Percentiles rank a stretch among this genome's conserved stretches.
These are phyloP conservation scores for Fusarium zealandicum DNA, from an alignment of 2,329 filamentous ascomycete genomes.

Conservation along the genomic window DNA sequence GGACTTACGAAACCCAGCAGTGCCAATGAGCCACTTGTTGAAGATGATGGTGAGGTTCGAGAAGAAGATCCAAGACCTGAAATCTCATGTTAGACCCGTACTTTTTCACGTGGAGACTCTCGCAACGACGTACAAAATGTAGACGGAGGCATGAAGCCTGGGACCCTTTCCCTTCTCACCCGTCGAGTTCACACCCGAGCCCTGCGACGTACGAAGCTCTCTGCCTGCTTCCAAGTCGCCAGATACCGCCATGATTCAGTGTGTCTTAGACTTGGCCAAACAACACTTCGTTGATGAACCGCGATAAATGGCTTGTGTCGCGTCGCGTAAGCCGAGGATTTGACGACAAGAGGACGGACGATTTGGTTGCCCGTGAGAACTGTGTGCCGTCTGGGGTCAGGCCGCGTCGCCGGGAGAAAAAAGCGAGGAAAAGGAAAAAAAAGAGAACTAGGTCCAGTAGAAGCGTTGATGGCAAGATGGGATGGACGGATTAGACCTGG, in stretches of 20 bases:
- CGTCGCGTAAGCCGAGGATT: background rate
- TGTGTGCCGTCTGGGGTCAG: no score
- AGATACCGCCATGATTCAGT: conserved; percentile 14
- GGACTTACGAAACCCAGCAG: conserved; percentile 74
- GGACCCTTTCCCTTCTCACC: conserved; percentile 42
- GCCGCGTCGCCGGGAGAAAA: background rate
- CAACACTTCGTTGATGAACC: background rate
- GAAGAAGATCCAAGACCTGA: conserved; percentile 79
- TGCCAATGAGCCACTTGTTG: conserved; percentile 89
- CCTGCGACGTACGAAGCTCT: background rate
- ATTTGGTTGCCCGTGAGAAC: background rate
- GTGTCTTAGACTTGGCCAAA: conserved; percentile 5
- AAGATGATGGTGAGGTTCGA: conserved; percentile 88
- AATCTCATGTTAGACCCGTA: conserved; percentile 14
- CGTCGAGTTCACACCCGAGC: conserved; percentile 2
- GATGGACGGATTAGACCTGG: background rate
- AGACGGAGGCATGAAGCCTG: conserved; percentile 46
- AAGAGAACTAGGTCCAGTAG: background rate
- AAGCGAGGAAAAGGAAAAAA: background rate
- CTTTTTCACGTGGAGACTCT: background rate
- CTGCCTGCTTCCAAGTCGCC: conserved; percentile 24
- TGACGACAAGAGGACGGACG: background rate
- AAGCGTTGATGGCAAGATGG: background rate
- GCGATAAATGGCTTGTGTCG: background rate
- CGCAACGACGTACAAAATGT: conserved; percentile 41